Base-by-base conservation (phyloP, 2,329 filamentous ascomycete genomes). In the Gremmenia infestans region DNA sequence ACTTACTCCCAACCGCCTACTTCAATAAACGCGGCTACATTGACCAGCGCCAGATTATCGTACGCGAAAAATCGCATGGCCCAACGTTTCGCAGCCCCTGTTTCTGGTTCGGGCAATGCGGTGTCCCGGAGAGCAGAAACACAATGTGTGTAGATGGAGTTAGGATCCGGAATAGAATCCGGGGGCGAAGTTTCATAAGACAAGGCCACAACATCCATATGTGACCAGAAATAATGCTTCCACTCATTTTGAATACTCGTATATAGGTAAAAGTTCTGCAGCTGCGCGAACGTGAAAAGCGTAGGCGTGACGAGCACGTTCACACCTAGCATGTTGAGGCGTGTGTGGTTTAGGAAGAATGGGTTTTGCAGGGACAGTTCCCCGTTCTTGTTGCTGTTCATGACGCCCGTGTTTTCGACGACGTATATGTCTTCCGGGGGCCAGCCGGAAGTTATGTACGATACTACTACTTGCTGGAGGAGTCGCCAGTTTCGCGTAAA, bases 391-490 rank as follows among this genome's bases (percentile, higher is more conserved):
- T 84, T 84, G 49, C 78, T 75, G 53, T 78, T 70, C 65, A 81
- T 78, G 14, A 77, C 76, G 5, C 81, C 81, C 5, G 78, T 84
- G 68, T 85, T 85, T 63, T 85, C 81, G 28, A 84, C 69, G 2
- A 84, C 76, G 59, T 79, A 79, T 57, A 85, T 82, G 59, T 83
- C 75, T 19, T 72, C 71, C 0, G 78, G 68, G 1, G 81, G 81
- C 81, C 81, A 85, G 49, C 81, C 81, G 2, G 79, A 78, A 0
- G 80, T 78, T 59, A 85, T 77, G 66, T 84, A 85, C 11, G 74
- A 77, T 9, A 81, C 74, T 1, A 84, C 76, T 3, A 76, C 72
- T 68, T 84, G 81, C 14, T 81, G 73, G 1, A 85, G 72, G 55
- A 83, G 70, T 2, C 76, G 75, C 76, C 77, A 82, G 54, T 77